Evolutionary conservation across 176 grass and related monocot species (phyloP), one percentile per base, ranked within the genome.

Genomic region (Hordeum marinum): DNA sequence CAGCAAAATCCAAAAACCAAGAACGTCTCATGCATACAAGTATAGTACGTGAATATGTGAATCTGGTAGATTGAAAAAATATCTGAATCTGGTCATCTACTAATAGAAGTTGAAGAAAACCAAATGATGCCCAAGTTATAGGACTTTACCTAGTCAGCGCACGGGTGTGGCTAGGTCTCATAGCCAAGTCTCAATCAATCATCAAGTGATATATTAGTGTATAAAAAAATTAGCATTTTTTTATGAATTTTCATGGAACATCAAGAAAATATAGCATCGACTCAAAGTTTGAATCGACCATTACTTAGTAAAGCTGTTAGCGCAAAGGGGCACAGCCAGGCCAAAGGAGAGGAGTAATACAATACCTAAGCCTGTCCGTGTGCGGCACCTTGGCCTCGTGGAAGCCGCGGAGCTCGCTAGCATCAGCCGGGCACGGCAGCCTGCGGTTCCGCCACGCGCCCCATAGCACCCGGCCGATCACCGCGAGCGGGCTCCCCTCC

Each of bases 401-500:
- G 83, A 79, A 92, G 29, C 85, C 87, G 20, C 58, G 50, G 27
- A 92, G 80, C 66, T 70, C 71, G 55, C 64, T 85, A 17, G 87
- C 79, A 36, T 89, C 74, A 1, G 55, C 86, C 0, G 87, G 74
- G 24, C 17, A 37, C 14, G 57, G 41, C 67, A 92, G 6, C 50
- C 34, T 80, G 62, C 87, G 32, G 73, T 86, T 89, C 65, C 59
- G 52, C 90, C 90, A 89, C 32, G 90, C 74, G 37, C 64, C 32
- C 72, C 63, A 80, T 25, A 89, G 43, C 25, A 92, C 90, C 7
- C 60, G 63, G 11, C 77, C 61, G n/a, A 92, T 87, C 39, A 80
- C 83, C 5, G 83, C 83, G 57, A 92, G 68, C 5, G 90, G 90
- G 70, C 83, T 92, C 21, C 87, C 87, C 75, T 92, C 43, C 15